phyloP scores from a whole-genome alignment of 2,329 filamentous ascomycete species.

The Ophiocordyceps sinensis region DNA sequence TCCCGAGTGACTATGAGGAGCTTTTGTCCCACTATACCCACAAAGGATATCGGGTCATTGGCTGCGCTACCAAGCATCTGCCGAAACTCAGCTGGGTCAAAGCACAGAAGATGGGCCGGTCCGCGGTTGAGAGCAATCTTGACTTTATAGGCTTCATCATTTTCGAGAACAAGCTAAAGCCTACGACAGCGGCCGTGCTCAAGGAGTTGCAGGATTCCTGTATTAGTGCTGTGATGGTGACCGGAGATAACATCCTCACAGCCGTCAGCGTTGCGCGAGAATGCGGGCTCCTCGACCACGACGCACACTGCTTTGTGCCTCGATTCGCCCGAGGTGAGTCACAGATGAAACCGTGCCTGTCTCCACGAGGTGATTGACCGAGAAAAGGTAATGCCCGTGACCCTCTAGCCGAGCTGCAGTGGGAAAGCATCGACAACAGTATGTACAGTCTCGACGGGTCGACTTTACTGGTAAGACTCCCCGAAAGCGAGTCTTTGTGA shows the following conservation, averaged over 20 bases:
- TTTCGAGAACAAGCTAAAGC: conserved; percentile 97
- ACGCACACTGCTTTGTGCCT: conserved; percentile 83
- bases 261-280: conserved; percentile 92
- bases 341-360: not conserved
- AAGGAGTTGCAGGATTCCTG: conserved; percentile 69
- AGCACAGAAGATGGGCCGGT: conserved; percentile 80
- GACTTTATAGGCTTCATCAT: conserved; percentile 94
- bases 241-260: conserved; percentile 93
- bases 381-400: conserved; percentile 52
- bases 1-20: conserved; percentile 82
- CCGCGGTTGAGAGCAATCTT: conserved; percentile 69
- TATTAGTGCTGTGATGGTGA: conserved; percentile 90
- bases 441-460: conserved; percentile 63
- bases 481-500: not conserved
- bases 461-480: conserved; percentile 48
- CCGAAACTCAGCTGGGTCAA: conserved; percentile 86
- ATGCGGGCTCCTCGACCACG: conserved; percentile 66
- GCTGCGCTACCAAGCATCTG: conserved; percentile 80
- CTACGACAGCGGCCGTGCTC: conserved; percentile 67
- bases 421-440: conserved; percentile 91
- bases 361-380: conserved; percentile 3
- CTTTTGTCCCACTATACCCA: conserved; percentile 85
- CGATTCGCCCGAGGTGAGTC: conserved; percentile 59
- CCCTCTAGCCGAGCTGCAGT: conserved; percentile 58
- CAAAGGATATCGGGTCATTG: conserved; percentile 90